Evolutionary conservation across 768 basidiomycete genomes (phyloP), one percentile per base, ranked within the genome.

Genomic region (Collybia sordida): DNA sequence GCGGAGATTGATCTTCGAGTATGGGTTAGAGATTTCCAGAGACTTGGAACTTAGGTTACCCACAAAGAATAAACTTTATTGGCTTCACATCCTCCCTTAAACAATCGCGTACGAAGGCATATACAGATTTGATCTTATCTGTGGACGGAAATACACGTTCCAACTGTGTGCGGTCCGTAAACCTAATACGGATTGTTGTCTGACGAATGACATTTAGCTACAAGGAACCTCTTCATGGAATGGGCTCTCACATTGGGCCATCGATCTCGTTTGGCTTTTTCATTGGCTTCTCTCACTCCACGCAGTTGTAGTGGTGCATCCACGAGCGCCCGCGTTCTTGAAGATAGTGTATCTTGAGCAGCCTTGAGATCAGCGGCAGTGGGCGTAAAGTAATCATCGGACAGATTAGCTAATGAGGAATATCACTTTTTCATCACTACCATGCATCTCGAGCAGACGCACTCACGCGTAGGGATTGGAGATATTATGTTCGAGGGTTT

Each of bases 21-120:
- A 18, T n/a, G 18, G 27, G 31, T 11, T 46, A 3, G 24, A 31
- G 24, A 17, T 14, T 15, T 15, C 12, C 4, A 19, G 34, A 44
- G 25, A 35, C 22, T 37, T 6, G 25, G 43, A 3, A 34, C 7
- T 22, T 28, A 24, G 14, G 47, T 1, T 27, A 77, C 84, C 45
- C 58, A 94, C 93, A 95, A 34, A 96, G 74, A 34, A 93, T 75
- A 59, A 93, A 96, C 59, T 92, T 91, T 67, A 82, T 81, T 3
- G 84, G 77, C 63, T 89, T 83, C 39, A 85, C 81, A 53, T 92
- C 89, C 49, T 90, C 88, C 37, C 81, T 71, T 27, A 96, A 71
- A 18, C 81, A 80, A 25, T 74, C 69, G 27, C 86, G 80, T 45
- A 93, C 90, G 55, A 94, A 94, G 8, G 88, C 89, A 63, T 96